Base-by-base conservation (phyloP, 2,329 filamentous ascomycete species). In the Talaromyces marneffei region DNA sequence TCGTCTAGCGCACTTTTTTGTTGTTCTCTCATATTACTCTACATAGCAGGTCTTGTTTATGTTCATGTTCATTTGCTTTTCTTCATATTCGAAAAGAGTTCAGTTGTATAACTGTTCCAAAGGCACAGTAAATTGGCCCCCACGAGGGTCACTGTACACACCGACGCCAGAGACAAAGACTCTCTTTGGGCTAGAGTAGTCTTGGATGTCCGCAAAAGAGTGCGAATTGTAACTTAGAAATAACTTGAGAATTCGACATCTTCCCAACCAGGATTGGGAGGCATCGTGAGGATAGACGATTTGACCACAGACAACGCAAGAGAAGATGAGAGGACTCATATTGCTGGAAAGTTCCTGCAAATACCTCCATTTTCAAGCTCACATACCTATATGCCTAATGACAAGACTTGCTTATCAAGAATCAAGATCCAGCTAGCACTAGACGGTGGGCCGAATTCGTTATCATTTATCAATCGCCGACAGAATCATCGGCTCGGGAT, bases 381-480 rank as follows among this genome's bases (percentile, higher is more conserved):
- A 29, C 25, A 16, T n/a, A 27, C 5, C n/a, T n/a, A n/a, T n/a
- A 27, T 46, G 14, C 12, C 42, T 18, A 12, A 23, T 7, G 40
- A 14, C 20, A 2, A 6, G 23, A 12, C 12, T 8, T 52, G 48
- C 29, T 52, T 52, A 52, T 52, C 48, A 52, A 52, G n/a, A 52
- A 20, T 33, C 27, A 5, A 50, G 46, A 50, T 29, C 27, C n/a
- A 50, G 27, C 48, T 20, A 50, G 27, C 48, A 52, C 48, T 10
- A 33, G 8, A 33, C n/a, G 20, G 48, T 23, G 48, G 29, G 48
- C 18, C 48, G n/a, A 50, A 14, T 20, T n/a, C 29, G 29, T 35
- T 52, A 33, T 52, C 48, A 52, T n/a, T 35, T 52, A 33, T 52
- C 48, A 52, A 52, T 52, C 48, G 29, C 29, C n/a, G 48, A 52